Evolutionary conservation across 768 basidiomycete genomes (phyloP).

Genomic region (Suillus variegatus): DNA sequence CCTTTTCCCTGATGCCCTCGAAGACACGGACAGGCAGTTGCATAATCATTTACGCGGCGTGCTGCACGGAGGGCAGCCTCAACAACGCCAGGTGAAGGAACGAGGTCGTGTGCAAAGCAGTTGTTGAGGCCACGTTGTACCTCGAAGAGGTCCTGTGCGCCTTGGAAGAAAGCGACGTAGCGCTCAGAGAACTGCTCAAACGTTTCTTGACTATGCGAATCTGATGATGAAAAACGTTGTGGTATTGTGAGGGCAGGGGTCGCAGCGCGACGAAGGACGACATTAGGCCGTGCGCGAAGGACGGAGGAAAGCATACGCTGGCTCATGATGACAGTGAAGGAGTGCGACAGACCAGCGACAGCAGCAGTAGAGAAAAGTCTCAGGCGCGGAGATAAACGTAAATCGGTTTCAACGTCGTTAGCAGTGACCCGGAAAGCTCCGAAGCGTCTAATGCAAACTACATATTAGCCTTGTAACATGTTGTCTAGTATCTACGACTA

Average conservation of each 20-base stretch:
- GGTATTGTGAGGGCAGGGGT: conserved; percentile 40
- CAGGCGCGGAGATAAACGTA: conserved; percentile 3
- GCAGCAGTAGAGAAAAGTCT: not conserved
- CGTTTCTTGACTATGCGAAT: conserved; percentile 81
- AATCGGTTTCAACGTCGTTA: not conserved
- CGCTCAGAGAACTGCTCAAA: conserved; percentile 94
- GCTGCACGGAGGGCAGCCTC: conserved; percentile 88
- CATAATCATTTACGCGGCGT: conserved; percentile 93
- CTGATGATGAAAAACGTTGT: conserved; percentile 41
- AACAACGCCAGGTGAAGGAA: conserved; percentile 79
- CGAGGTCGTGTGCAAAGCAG: conserved; percentile 98
- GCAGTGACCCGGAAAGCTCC: not conserved
- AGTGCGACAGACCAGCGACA: conserved; percentile 3
- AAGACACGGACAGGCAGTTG: conserved; percentile 96
- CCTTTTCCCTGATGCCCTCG: conserved; percentile 96
- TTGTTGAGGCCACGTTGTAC: conserved; percentile 99
- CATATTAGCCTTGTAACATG: not conserved
- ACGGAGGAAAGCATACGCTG: conserved; percentile 60
- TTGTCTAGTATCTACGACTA: not conserved
- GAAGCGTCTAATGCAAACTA: not conserved
- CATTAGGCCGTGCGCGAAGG: conserved; percentile 61
- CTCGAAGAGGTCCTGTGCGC: conserved; percentile 95
- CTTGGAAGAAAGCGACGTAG: conserved; percentile 91
- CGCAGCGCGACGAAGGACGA: conserved; percentile 37
- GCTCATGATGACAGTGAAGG: conserved; percentile 45